phyloP scores from a whole-genome alignment of 495 filamentous ascomycete genomes.

The Echria macrotheca region DNA sequence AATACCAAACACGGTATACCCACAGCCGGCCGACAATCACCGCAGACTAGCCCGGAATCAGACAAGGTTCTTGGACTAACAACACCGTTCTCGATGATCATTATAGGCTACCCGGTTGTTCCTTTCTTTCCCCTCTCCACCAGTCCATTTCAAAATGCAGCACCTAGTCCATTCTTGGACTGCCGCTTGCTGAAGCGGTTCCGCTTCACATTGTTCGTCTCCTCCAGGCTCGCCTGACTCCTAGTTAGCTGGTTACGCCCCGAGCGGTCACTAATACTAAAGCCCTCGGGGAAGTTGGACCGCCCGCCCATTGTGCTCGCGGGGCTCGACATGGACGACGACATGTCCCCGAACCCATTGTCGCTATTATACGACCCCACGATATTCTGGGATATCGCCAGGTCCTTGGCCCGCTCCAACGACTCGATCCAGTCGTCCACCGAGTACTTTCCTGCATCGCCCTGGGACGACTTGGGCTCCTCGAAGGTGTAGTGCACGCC shows the following conservation, averaged over 20 bases:
- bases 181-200: conserved; percentile 87
- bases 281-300: conserved; percentile 33
- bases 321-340: conserved; percentile 67
- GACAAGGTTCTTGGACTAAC: too few species aligned
- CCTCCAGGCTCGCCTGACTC: conserved; percentile 51
- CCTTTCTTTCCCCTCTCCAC: too few species aligned
- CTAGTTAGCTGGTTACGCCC: conserved; percentile 49
- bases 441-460: conserved; percentile 41
- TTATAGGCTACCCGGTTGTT: too few species aligned
- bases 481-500: conserved; percentile 93
- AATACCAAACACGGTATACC: too few species aligned
- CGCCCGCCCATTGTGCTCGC: conserved; percentile 63
- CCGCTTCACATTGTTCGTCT: conserved; percentile 49
- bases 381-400: conserved; percentile 66
- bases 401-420: conserved; percentile 74
- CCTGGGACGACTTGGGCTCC: conserved; percentile 37
- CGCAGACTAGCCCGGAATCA: too few species aligned
- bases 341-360: conserved; percentile 65
- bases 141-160: conserved; percentile 42
- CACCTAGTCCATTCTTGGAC: conserved; percentile 82
- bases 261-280: conserved; percentile 43
- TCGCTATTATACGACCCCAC: conserved; percentile 62
- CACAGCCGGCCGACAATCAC: too few species aligned
- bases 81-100: too few species aligned
- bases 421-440: conserved; percentile 84